A percentile compares a stretch with the other conserved stretches of the same genome.
Conservation (phyloP, 768 basidiomycete genomes). For the Pulveroboletus frians region DNA sequence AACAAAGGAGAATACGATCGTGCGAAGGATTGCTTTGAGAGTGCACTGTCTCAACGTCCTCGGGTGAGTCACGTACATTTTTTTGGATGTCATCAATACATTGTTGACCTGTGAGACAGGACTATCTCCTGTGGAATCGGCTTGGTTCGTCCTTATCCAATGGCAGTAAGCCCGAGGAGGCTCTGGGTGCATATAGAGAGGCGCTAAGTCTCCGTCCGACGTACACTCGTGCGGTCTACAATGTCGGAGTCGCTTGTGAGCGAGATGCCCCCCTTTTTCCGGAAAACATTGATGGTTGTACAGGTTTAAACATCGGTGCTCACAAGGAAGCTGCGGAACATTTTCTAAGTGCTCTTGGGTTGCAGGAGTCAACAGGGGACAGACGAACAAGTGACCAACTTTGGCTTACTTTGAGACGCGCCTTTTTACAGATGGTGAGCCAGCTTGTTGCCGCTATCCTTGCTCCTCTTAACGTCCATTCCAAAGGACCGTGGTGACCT, state of each 20-base stretch:
- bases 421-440: slow-evolving; percentile 72
- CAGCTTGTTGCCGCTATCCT: neutral
- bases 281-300: slow-evolving; percentile 2
- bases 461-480: neutral
- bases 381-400: slow-evolving; percentile 77
- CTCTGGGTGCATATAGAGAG: slow-evolving; percentile 82
- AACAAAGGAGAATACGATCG: slow-evolving; percentile 79
- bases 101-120: slow-evolving; percentile 36
- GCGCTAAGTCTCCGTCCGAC: slow-evolving; percentile 89
- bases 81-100: neutral
- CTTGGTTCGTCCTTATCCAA: slow-evolving; percentile 93
- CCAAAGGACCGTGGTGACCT: slow-evolving; percentile 74
- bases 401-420: slow-evolving; percentile 84
- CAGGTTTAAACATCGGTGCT: slow-evolving; percentile 94
- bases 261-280: slow-evolving; percentile 14
- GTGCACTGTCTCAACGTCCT: slow-evolving; percentile 75
- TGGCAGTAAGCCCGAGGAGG: slow-evolving; percentile 90
- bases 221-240: slow-evolving; percentile 96
- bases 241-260: slow-evolving; percentile 96
- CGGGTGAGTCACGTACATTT: slow-evolving; percentile 38
- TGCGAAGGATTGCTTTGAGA: slow-evolving; percentile 92
- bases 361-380: slow-evolving; percentile 65
- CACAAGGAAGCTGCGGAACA: slow-evolving; percentile 96
- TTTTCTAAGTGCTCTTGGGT: slow-evolving; percentile 75
- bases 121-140: slow-evolving; percentile 94